These are phyloP conservation scores for Acorus calamus DNA, from an alignment of 106 monocot species.

Conservation along the genomic window DNA sequence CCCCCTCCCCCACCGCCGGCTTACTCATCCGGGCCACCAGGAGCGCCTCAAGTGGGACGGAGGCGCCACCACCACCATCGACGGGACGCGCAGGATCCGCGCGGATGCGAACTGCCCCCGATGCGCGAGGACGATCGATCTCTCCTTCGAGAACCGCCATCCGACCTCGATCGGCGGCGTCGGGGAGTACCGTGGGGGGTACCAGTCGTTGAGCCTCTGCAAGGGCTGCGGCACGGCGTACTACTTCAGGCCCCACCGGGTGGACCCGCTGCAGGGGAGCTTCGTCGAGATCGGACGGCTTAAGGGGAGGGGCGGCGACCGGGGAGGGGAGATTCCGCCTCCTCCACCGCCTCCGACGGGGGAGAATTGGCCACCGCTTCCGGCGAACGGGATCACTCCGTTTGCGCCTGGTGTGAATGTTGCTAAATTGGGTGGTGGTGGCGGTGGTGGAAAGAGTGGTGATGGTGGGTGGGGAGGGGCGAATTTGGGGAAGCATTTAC, in stretches of 20 bases:
- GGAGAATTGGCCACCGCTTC: slow-evolving; percentile 60
- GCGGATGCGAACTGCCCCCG: slow-evolving; percentile 90
- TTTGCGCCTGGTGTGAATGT: slow-evolving; percentile 73
- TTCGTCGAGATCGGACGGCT: slow-evolving; percentile 91
- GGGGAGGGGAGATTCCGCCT: slow-evolving; percentile 22
- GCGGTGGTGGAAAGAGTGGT: slow-evolving; percentile 11
- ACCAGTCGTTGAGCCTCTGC: slow-evolving; percentile 85
- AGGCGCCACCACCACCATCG: slow-evolving; percentile 22
- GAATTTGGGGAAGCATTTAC: slow-evolving; percentile 89
- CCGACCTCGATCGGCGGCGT: slow-evolving; percentile 3
- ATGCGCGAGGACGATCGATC: slow-evolving; percentile 63
- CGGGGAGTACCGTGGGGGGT: not conserved
- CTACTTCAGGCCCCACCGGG: slow-evolving; percentile 68
- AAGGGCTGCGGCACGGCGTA: slow-evolving; percentile 72
- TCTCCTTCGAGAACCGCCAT: slow-evolving; percentile 44
- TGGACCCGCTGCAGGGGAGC: slow-evolving; percentile 87
- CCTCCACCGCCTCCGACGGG: slow-evolving; percentile 20
- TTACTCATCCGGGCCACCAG: slow-evolving; percentile 21
- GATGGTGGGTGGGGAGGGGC: slow-evolving; percentile 81
- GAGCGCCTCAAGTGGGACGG: slow-evolving; percentile 46
- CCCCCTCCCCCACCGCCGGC: not conserved
- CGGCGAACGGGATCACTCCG: slow-evolving; percentile 30
- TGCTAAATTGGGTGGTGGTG: slow-evolving; percentile 30
- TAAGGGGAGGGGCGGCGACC: slow-evolving; percentile 25
- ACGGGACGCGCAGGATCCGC: slow-evolving; percentile 57